Evolutionary conservation across 2,329 filamentous ascomycete species (phyloP).

Genomic region (Botryosphaeria agaves): DNA sequence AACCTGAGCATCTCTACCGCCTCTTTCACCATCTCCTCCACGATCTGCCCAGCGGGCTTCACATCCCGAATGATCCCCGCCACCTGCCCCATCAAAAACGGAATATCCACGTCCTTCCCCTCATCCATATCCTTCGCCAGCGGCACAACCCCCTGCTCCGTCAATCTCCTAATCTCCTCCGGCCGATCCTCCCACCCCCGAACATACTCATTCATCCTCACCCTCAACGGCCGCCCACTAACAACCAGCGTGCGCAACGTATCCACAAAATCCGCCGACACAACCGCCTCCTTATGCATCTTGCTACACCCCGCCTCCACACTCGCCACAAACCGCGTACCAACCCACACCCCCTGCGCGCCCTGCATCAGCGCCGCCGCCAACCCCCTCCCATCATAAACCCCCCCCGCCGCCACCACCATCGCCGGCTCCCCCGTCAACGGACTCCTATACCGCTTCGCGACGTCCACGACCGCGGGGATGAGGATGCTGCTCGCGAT

Average conservation of each 20-base stretch:
- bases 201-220: constrained; percentile 72
- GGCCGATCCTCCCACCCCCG: constrained; percentile 63
- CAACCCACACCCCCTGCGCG: constrained; percentile 81
- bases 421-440: constrained; percentile 54
- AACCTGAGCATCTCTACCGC: constrained; percentile 50
- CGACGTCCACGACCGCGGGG: constrained; percentile 74
- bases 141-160: constrained; percentile 60
- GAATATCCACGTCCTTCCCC: constrained; percentile 65
- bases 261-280: constrained; percentile 60
- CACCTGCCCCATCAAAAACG: constrained; percentile 89
- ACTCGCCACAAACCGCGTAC: constrained; percentile 76
- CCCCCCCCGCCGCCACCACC: constrained; percentile 79
- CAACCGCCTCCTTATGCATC: constrained; percentile 70
- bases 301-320: constrained; percentile 66
- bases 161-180: constrained; percentile 57
- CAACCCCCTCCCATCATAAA: constrained; percentile 65
- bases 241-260: constrained; percentile 72
- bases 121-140: constrained; percentile 70
- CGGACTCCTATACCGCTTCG: constrained; percentile 50
- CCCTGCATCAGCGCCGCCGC: constrained; percentile 77
- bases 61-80: constrained; percentile 61
- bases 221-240: constrained; percentile 63
- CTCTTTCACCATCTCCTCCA: constrained; percentile 77
- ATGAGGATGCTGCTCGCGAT: constrained; percentile 75
- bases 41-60: constrained; percentile 66